Conservation (phyloP, 2,329 filamentous ascomycete genomes). For the Talaromyces pinophilus region DNA sequence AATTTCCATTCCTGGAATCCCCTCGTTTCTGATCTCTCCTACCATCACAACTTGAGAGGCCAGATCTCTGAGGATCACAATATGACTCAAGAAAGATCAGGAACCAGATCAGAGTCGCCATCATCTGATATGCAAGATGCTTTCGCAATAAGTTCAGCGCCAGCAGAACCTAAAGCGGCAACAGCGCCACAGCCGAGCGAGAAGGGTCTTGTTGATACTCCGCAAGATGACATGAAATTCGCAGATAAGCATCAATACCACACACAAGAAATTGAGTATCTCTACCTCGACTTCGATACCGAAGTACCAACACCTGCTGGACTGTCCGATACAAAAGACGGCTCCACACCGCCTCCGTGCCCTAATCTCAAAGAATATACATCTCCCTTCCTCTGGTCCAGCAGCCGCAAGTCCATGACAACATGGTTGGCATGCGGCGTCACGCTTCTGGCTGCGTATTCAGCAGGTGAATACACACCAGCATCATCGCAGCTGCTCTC, state of each 20-base stretch:
- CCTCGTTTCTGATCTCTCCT: neutral
- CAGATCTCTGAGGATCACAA: neutral
- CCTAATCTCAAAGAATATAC: slow-evolving; percentile 68
- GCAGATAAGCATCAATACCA: neutral
- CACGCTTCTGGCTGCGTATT: slow-evolving; percentile 76
- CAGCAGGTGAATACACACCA: slow-evolving; percentile 77
- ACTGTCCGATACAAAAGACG: slow-evolving; percentile 35
- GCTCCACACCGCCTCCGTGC: slow-evolving; percentile 51
- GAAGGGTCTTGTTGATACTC: neutral
- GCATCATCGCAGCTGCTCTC: slow-evolving; percentile 64
- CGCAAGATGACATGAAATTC: neutral
- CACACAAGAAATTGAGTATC: slow-evolving; percentile 51
- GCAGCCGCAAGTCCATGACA: slow-evolving; percentile 67
- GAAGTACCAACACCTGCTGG: slow-evolving; percentile 51
- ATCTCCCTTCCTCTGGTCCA: slow-evolving; percentile 74
- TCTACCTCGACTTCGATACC: slow-evolving; percentile 65
- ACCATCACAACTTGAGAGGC: neutral
- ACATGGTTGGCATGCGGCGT: slow-evolving; percentile 74
- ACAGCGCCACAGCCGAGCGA: neutral
- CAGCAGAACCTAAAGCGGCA: slow-evolving; percentile 1
- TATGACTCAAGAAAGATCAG: neutral
- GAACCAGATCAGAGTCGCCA: neutral
- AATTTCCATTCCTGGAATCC: slow-evolving; percentile 1
- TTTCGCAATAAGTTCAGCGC: neutral
- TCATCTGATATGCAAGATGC: neutral